Evolutionary conservation across 208 protist species (phyloP), one percentile per base, ranked within the genome.

Genomic region (Acanthamoeba healyi): DNA sequence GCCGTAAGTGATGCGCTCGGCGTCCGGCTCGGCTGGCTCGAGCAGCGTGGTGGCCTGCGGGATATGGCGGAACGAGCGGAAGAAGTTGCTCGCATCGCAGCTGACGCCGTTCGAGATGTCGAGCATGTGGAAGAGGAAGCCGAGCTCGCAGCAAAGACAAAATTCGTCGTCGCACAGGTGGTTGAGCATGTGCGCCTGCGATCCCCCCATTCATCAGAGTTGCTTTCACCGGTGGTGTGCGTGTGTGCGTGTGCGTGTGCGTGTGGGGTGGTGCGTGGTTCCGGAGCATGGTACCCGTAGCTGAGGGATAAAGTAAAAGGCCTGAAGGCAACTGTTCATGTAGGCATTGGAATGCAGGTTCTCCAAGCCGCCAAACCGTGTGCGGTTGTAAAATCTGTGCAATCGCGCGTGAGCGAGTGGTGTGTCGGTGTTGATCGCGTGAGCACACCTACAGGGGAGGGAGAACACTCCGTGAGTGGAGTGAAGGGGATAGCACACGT

Each of bases 91-190:
- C 2, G 96, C 94, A 29, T 95, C 79, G 58, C 96, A 96, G 49
- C 61, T 92, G 26, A 61, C 46, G 26, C 86, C 86, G 40, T 94
- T 58, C 15, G 44, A 70, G 19, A 86, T 72, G 93, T 81, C 92
- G 56, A 95, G 67, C 94, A 95, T 97, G 86, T 95, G 93, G 70
- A 97, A 97, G 26, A 98, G 77, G 81, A 97, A 97, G 65, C 95
- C 93, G 4, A 97, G 61, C 91, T 98, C 97, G 94, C 96, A 97
- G 46, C 56, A 32, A 24, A 97, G 67, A 91, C 97, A 98, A 82
- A 95, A 95, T 29, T 97, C 95, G 22, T 95, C 94, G 4, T 63
- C 40, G 70, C 96, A 97, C 17, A 97, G 9, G 87, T 97, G 96
- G 44, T 94, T 92, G 17, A 96, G 77, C 49, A 97, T 34, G 74